Conservation (phyloP, 495 filamentous ascomycete genomes). For the Articulospora tetracladia region DNA sequence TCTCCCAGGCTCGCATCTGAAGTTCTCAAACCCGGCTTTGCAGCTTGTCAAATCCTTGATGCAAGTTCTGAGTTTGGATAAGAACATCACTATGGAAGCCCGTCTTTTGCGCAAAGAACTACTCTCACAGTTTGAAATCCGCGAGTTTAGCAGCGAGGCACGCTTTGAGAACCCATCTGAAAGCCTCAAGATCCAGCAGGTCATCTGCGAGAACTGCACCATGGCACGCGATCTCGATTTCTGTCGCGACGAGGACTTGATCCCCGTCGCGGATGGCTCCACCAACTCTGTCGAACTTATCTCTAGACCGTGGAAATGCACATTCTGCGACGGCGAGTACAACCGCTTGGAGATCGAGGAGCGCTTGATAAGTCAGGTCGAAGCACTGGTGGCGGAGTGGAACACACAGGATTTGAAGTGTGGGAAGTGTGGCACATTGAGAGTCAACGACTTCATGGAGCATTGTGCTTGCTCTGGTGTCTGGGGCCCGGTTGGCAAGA, state of each 20-base stretch:
- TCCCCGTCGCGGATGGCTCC: conserved; percentile 52
- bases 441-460: conserved; percentile 93
- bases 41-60: conserved; percentile 89
- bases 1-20: conserved; percentile 72
- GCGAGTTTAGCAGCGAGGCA: conserved; percentile 87
- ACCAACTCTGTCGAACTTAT: conserved; percentile 26
- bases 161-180: conserved; percentile 82
- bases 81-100: conserved; percentile 79
- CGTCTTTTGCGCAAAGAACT: conserved; percentile 85
- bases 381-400: conserved; percentile 75
- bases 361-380: conserved; percentile 69
- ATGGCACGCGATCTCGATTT: conserved; percentile 85
- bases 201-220: conserved; percentile 85
- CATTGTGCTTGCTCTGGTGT: conserved; percentile 88
- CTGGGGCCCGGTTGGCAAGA: conserved; percentile 71
- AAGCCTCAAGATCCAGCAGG: conserved; percentile 64
- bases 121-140: conserved; percentile 83
- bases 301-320: conserved; percentile 68
- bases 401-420: conserved; percentile 89
- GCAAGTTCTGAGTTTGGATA: conserved; percentile 86
- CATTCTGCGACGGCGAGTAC: conserved; percentile 71
- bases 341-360: conserved; percentile 79
- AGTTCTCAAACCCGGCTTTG: conserved; percentile 70
- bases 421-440: conserved; percentile 55
- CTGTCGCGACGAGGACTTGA: conserved; percentile 84